These are phyloP conservation scores for Cercophora scortea DNA, from an alignment of 495 filamentous ascomycete species.

Conservation along the genomic window DNA sequence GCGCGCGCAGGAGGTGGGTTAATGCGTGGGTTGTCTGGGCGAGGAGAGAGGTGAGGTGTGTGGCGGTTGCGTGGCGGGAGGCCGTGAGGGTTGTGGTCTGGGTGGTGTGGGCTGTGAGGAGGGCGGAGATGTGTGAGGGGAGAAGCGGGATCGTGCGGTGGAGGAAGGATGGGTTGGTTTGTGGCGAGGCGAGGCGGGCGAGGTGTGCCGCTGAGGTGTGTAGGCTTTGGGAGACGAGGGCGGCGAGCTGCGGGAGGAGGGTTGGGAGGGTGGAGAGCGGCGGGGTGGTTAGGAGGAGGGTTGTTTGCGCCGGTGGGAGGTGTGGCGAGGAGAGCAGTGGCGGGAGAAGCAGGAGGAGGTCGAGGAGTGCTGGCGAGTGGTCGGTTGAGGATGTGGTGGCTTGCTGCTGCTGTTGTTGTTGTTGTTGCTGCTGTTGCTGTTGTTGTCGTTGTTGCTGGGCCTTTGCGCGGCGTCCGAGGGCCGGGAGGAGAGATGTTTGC, in stretches of 20 bases:
- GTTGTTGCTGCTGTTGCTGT: constrained; percentile 5
- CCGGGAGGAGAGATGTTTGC: constrained; percentile 12
- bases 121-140: constrained; percentile 15
- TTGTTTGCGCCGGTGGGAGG: constrained; percentile 13
- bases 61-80: constrained; percentile 24
- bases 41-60: constrained; percentile 22
- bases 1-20: constrained; percentile 22
- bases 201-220: constrained; percentile 30
- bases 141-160: constrained; percentile 41
- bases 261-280: constrained; percentile 32
- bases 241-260: constrained; percentile 31
- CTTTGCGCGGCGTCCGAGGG: constrained; percentile 9
- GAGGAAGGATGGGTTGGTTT: constrained; percentile 45
- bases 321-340: constrained; percentile 21
- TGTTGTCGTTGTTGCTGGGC: constrained; percentile 5
- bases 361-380: constrained; percentile 24
- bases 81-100: constrained; percentile 20
- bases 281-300: constrained; percentile 31
- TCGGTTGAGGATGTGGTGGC: constrained; percentile 2
- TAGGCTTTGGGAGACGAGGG: constrained; percentile 33
- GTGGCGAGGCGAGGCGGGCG: constrained; percentile 37
- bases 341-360: constrained; percentile 37
- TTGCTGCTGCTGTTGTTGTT: constrained; percentile 2
- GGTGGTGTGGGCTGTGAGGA: constrained; percentile 12
- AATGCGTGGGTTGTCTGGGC: constrained; percentile 21